These are phyloP conservation scores for Syncephalis plumigaleata DNA, from an alignment of 371 early-diverging fungal genomes.

Conservation along the genomic window DNA sequence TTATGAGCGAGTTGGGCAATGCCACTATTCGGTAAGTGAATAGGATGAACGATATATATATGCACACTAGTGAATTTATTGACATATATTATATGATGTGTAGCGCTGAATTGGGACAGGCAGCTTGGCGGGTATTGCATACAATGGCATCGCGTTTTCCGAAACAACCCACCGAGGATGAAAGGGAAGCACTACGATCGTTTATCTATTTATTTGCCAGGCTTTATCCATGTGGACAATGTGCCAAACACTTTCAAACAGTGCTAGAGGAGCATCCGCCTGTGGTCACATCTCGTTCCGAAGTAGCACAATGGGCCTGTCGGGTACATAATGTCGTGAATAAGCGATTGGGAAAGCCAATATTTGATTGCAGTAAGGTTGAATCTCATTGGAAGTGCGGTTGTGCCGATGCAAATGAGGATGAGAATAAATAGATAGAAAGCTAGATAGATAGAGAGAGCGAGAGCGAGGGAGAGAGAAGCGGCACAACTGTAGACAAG, in stretches of 20 bases:
- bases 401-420: conserved; percentile 33
- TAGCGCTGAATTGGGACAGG: conserved; percentile 72
- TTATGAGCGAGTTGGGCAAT: conserved; percentile 10
- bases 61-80: not conserved
- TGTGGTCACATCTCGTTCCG: conserved; percentile 37
- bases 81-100: too few relatives aligned
- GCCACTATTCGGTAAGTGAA: conserved; percentile 9
- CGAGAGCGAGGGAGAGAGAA: too few relatives aligned
- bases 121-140: conserved; percentile 82
- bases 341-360: conserved; percentile 63
- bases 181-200: conserved; percentile 55
- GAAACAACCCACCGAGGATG: conserved; percentile 56
- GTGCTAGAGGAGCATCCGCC: conserved; percentile 79
- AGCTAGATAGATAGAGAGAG: too few relatives aligned
- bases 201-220: conserved; percentile 75
- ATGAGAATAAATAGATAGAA: too few relatives aligned
- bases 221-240: conserved; percentile 89
- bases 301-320: conserved; percentile 87
- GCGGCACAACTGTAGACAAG: too few relatives aligned
- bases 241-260: conserved; percentile 73
- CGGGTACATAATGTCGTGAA: conserved; percentile 95
- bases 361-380: conserved; percentile 77
- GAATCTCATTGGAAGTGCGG: conserved; percentile 84
- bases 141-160: conserved; percentile 95
- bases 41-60: not conserved